A percentile compares a stretch with the other conserved stretches of the same genome.
Evolutionary conservation across 2,329 filamentous ascomycete genomes (phyloP).

Genomic region (Aureobasidium mangrovei): DNA sequence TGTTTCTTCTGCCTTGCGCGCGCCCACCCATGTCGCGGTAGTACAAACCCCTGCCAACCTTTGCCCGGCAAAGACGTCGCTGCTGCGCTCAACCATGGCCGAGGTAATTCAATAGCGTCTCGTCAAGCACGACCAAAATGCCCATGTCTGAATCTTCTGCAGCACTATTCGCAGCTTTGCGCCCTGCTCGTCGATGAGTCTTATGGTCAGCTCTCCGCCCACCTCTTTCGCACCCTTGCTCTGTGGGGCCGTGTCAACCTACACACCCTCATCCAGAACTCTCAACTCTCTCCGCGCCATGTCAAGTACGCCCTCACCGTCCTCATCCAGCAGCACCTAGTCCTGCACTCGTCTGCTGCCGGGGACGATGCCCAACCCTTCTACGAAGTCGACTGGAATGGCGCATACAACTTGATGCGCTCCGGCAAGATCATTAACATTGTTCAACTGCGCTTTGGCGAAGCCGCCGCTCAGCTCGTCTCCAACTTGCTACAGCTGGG

Average conservation of each 20-base stretch:
- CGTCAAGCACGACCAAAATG: background rate
- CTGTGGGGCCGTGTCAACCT: conserved; percentile 70
- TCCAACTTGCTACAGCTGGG: conserved; percentile 68
- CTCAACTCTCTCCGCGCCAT: conserved; percentile 63
- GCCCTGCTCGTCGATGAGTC: conserved; percentile 79
- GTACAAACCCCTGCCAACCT: conserved; percentile 18
- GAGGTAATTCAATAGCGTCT: conserved; percentile 9
- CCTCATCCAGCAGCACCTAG: conserved; percentile 79
- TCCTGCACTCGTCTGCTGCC: conserved; percentile 32
- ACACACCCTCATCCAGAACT: conserved; percentile 59
- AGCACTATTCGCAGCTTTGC: conserved; percentile 80
- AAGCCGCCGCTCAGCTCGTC: conserved; percentile 64
- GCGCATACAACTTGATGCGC: conserved; percentile 74
- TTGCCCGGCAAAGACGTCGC: conserved; percentile 29
- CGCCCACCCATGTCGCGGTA: conserved; percentile 12
- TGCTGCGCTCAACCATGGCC: conserved; percentile 17
- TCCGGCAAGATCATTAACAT: conserved; percentile 72
- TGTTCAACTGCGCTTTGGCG: conserved; percentile 64
- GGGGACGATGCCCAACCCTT: conserved; percentile 54
- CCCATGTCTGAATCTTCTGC: conserved; percentile 31
- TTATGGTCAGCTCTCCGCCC: conserved; percentile 83
- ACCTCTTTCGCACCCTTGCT: conserved; percentile 72
- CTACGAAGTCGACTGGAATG: conserved; percentile 76
- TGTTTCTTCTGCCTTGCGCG: background rate
- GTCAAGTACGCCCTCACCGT: conserved; percentile 74